These are phyloP conservation scores for Cryptosporidium meleagridis DNA, from an alignment of 169 alveolate genomes.

Conservation along the genomic window DNA sequence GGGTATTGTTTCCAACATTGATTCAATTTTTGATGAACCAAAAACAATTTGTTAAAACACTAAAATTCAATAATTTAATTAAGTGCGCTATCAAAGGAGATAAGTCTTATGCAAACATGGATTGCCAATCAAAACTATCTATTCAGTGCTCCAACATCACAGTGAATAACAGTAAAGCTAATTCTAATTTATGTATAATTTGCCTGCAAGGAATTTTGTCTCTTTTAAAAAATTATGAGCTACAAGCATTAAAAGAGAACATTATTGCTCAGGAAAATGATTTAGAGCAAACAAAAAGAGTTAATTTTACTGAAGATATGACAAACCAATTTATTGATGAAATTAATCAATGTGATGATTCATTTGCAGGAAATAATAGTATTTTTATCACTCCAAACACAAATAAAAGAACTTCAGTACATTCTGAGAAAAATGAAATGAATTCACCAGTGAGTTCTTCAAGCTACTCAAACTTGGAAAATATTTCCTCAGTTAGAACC, in stretches of 20 bases:
- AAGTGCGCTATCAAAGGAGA: conserved; percentile 22
- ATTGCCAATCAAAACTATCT: not conserved
- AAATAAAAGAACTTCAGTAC: not conserved
- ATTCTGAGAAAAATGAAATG: conserved; percentile 7
- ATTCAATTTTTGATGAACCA: conserved; percentile 60
- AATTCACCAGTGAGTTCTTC: conserved; percentile 44
- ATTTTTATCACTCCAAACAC: conserved; percentile 39
- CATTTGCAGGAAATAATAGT: not conserved
- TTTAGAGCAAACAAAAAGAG: not conserved
- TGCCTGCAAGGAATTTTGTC: conserved; percentile 59
- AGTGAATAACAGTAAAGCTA: not conserved
- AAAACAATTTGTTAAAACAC: conserved; percentile 51
- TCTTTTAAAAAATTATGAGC: conserved; percentile 29
- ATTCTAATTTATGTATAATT: conserved; percentile 36
- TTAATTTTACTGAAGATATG: not conserved
- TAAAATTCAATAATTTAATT: conserved; percentile 57
- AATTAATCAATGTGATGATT: not conserved
- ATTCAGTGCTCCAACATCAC: not conserved
- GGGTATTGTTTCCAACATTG: conserved; percentile 57
- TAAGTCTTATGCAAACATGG: not conserved
- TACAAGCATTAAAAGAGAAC: conserved; percentile 22
- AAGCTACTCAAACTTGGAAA: conserved; percentile 4
- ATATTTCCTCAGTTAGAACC: conserved; percentile 47
- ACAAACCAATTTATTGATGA: conserved; percentile 2
- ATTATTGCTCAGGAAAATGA: not conserved